phyloP scores from a whole-genome alignment of 1,284 basidiomycete genomes.

The Anthracocystis panici-leucophaei region DNA sequence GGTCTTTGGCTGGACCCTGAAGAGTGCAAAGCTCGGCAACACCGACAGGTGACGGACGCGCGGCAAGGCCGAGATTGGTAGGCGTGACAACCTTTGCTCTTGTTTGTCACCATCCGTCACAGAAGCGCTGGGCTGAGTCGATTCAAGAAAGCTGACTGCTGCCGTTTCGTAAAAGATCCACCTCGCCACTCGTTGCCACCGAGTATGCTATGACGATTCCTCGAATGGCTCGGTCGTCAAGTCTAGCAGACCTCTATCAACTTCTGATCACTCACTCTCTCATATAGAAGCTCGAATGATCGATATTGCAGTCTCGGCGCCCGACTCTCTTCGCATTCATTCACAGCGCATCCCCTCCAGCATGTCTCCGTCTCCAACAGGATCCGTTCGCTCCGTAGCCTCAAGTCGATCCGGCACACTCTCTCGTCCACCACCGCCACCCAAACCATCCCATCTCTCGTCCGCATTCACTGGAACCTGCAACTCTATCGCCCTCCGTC shows the following conservation, averaged over 20 bases:
- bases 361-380: constrained; percentile 18
- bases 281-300: not conserved
- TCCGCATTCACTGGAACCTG: constrained; percentile 57
- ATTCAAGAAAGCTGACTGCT: not conserved
- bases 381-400: constrained; percentile 25
- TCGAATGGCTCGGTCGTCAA: too few relatives aligned
- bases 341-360: not conserved
- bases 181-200: too few relatives aligned
- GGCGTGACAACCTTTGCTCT: not conserved
- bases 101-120: not conserved
- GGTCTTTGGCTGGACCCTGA: constrained; percentile 3
- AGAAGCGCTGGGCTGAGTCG: not conserved
- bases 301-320: not conserved
- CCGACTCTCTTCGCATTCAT: not conserved
- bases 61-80: not conserved
- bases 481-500: constrained; percentile 55
- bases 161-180: too few relatives aligned
- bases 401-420: constrained; percentile 31
- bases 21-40: not conserved
- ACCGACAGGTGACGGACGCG: not conserved
- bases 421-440: constrained; percentile 50
- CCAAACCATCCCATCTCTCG: constrained; percentile 57
- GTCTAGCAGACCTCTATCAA: too few relatives aligned
- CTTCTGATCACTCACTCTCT: too few relatives aligned
- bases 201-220: too few relatives aligned